A percentile compares a stretch with the other conserved stretches of the same genome.
phyloP scores from a whole-genome alignment of 768 basidiomycete species.

The Tephrocybe sp. region DNA sequence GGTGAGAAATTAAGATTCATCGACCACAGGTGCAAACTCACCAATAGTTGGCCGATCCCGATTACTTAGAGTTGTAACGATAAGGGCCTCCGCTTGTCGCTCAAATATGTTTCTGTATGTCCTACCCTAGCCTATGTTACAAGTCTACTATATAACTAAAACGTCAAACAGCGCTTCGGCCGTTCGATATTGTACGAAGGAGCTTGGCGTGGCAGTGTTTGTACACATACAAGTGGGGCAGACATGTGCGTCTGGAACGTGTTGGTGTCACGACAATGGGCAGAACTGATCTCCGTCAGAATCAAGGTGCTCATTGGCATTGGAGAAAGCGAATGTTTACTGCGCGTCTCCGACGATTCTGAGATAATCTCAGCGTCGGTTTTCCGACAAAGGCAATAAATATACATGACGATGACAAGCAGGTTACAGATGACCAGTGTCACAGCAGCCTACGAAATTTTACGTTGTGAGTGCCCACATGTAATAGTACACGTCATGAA shows the following conservation, averaged over 20 bases:
- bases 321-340: constrained; percentile 4
- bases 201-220: too few relatives aligned
- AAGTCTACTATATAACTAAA: too few relatives aligned
- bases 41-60: too few relatives aligned
- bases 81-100: too few relatives aligned
- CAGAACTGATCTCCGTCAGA: background rate
- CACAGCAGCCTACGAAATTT: constrained; percentile 15
- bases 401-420: constrained; percentile 19
- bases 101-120: too few relatives aligned
- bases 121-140: too few relatives aligned
- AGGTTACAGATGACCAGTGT: constrained; percentile 23
- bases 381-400: constrained; percentile 13
- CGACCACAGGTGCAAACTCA: too few relatives aligned
- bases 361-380: constrained; percentile 10
- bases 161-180: too few relatives aligned
- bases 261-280: background rate
- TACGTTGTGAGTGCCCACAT: background rate
- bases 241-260: background rate
- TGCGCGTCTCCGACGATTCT: constrained; percentile 13
- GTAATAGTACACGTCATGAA: background rate
- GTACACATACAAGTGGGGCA: background rate
- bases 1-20: too few relatives aligned
- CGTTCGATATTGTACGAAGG: too few relatives aligned
- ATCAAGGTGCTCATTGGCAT: background rate
- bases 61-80: too few relatives aligned